Evolutionary conservation across 1,284 basidiomycete genomes (phyloP).

Genomic region (Chondrostereum purpureum): DNA sequence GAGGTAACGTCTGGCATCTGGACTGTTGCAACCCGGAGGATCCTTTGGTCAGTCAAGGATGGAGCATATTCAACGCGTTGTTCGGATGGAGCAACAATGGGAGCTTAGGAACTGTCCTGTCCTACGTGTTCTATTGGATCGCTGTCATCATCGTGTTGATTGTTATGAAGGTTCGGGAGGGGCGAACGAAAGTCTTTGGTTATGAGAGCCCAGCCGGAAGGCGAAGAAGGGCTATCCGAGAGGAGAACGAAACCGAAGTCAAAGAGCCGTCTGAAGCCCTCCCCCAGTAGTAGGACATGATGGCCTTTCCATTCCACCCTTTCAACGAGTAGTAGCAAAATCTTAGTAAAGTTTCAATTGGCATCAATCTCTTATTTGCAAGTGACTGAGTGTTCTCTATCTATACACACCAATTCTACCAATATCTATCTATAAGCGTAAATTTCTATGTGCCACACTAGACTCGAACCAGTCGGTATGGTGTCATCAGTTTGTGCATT

Average conservation of each 20-base stretch:
- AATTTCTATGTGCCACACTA: no score
- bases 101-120: conserved; percentile 66
- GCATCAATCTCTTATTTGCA: no score
- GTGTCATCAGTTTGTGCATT: no score
- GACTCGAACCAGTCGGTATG: no score
- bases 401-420: no score
- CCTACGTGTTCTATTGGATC: conserved; percentile 80
- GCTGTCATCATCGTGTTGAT: conserved; percentile 57
- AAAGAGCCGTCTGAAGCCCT: no score
- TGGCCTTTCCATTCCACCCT: no score
- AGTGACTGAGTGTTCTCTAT: no score
- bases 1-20: conserved; percentile 82
- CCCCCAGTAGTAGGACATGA: no score
- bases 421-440: no score
- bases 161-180: conserved; percentile 59
- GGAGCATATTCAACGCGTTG: conserved; percentile 70
- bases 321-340: no score
- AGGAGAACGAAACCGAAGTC: conserved; percentile 11
- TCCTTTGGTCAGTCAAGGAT: conserved; percentile 50
- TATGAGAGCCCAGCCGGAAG: conserved; percentile 34
- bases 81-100: conserved; percentile 76
- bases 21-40: conserved; percentile 74
- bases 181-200: conserved; percentile 32
- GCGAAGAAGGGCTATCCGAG: conserved; percentile 21
- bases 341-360: no score